Evolutionary conservation across 1,284 basidiomycete species (phyloP).

Genomic region (Puccinia horiana): DNA sequence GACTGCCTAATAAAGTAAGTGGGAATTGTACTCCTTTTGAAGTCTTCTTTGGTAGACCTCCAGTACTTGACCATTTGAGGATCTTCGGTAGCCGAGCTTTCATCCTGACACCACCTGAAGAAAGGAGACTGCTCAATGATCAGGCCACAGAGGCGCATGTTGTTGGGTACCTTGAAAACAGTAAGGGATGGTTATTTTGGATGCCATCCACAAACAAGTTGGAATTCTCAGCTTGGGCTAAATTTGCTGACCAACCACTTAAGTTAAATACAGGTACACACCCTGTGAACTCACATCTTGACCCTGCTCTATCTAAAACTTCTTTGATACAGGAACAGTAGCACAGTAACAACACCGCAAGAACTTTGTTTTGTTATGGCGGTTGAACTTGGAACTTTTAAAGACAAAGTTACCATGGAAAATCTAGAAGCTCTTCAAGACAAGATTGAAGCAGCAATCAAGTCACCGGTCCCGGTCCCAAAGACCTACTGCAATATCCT

Average conservation of each 20-base stretch:
- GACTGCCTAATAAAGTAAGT: conserved; percentile 7
- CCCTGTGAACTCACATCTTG: no score
- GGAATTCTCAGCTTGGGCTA: neutral
- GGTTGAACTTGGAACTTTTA: neutral
- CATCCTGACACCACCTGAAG: neutral
- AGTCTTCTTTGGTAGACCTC: neutral
- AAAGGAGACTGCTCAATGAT: neutral
- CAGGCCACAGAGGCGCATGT: neutral
- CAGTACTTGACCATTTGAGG: neutral
- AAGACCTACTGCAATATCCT: neutral
- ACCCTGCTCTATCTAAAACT: neutral
- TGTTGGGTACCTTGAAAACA: neutral
- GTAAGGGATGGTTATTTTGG: conserved; percentile 20
- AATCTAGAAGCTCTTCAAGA: neutral
- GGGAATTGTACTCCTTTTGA: conserved; percentile 6
- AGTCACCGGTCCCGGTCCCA: neutral
- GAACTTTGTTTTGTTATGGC: neutral
- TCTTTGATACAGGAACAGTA: neutral
- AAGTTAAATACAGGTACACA: neutral
- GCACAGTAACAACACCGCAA: neutral
- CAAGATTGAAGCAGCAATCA: neutral
- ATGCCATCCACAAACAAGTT: neutral
- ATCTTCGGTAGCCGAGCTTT: neutral
- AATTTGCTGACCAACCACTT: neutral
- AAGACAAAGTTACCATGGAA: neutral